Conservation (phyloP, 2,329 filamentous ascomycete species). For the Aphanocladium album region DNA sequence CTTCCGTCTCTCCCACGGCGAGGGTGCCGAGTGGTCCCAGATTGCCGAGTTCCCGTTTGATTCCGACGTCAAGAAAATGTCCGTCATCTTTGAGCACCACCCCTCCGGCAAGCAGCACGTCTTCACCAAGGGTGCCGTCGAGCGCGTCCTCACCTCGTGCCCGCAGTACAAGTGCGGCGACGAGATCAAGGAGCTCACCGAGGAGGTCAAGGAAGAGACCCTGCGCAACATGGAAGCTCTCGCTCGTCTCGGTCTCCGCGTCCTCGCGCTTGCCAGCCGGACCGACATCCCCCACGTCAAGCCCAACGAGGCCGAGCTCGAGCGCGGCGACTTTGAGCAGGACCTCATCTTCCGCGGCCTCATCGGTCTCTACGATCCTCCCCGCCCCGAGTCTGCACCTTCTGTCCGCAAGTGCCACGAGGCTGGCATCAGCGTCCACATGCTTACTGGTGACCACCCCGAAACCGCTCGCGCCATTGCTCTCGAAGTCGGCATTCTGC, state of each 20-base stretch:
- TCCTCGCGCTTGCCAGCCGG: conserved; percentile 59
- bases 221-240: conserved; percentile 65
- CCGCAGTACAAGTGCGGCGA: conserved; percentile 42
- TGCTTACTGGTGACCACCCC: conserved; percentile 66
- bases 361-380: conserved; percentile 68
- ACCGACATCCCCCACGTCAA: conserved; percentile 32
- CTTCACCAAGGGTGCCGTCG: conserved; percentile 65
- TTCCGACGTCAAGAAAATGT: conserved; percentile 72
- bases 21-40: conserved; percentile 49
- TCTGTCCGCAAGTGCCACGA: conserved; percentile 54
- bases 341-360: conserved; percentile 63
- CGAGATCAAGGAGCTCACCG: conserved; percentile 42
- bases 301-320: conserved; percentile 36
- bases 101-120: conserved; percentile 39
- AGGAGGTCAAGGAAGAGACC: conserved; percentile 51
- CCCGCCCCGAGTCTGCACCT: conserved; percentile 59
- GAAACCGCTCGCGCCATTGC: conserved; percentile 62
- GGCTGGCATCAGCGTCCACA: conserved; percentile 60
- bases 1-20: conserved; percentile 43
- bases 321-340: conserved; percentile 54
- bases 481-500: conserved; percentile 58
- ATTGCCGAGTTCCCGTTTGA: conserved; percentile 69
- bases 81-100: conserved; percentile 55
- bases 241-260: conserved; percentile 61
- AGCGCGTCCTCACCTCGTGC: conserved; percentile 62